phyloP scores from a whole-genome alignment of 441 rosid genomes.

The Gossypium trilobum region DNA sequence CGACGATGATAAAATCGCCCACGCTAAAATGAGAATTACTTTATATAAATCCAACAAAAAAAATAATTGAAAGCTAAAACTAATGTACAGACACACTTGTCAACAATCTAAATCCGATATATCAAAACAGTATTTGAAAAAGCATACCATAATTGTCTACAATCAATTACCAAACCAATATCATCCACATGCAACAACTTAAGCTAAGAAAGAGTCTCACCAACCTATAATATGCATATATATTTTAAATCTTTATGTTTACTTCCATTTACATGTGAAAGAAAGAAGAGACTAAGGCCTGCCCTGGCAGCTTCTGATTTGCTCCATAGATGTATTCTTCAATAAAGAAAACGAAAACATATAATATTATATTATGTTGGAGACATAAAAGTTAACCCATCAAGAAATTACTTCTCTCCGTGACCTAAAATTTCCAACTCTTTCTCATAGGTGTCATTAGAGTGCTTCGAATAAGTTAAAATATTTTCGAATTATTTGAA shows the following conservation, averaged over 20 bases:
- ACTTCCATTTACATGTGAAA: conserved; percentile 4
- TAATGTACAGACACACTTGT: no score
- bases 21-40: no score
- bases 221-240: no score
- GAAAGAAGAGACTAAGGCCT: conserved; percentile 1
- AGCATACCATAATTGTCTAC: no score
- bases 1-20: no score
- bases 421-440: background rate
- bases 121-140: no score
- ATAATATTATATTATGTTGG: conserved; percentile 2
- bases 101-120: no score
- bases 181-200: background rate
- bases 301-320: conserved; percentile 11
- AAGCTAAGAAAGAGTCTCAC: no score
- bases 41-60: no score
- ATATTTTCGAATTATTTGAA: background rate
- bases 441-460: background rate
- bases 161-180: background rate
- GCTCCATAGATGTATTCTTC: conserved; percentile 1
- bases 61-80: no score
- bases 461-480: no score
- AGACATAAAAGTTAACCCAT: background rate
- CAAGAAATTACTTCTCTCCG: background rate
- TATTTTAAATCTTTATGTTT: background rate
- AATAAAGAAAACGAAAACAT: background rate